Evolutionary conservation across 805 yeast genomes (phyloP), one percentile per base, ranked within the genome.

Genomic region (Scheffersomyces amazonensis): DNA sequence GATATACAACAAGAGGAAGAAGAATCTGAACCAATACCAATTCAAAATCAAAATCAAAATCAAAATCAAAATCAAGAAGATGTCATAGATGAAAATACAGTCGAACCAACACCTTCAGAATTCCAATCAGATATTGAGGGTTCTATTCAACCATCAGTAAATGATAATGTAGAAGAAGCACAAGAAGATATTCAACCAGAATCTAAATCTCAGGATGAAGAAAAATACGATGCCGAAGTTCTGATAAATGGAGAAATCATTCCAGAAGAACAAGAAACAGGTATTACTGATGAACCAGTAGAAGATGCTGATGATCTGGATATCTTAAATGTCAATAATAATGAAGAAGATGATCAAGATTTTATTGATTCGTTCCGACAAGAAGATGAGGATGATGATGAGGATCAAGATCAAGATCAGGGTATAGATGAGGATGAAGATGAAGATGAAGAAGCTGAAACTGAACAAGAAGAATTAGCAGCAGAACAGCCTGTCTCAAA

Each of bases 321-420:
- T 16, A 22, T 39, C 32, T 19, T 23, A 10, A 37, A 33, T 13
- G 34, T 3, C 17, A 35, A 36, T 31, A 21, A 31, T 16, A 34
- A 27, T 16, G 42, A 35, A 10, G 36, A 17, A 3, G 19, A 19
- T 10, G 28, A 28, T 13, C 17, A 32, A 16, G 35, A 22, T 12
- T 20, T 27, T 15, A 27, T 27, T 13, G 30, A 27, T 27, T 27
- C 30, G 7, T 27, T 27, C n/a, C 23, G 19, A 20, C 19, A 25
- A 12, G 37, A 17, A n/a, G 34, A 16, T 11, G 39, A 30, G 3
- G 25, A 31, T 7, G 34, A 31, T 13, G 25, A 11, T 7, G 24
- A 36, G 4, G 34, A 31, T 12, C 15, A 21, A 20, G 33, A 34
- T 21, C 35, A 34, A 13, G 36, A 25, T 15, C 27, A 17, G 12